phyloP scores from a whole-genome alignment of 176 grass and related monocot species.

The Pontederia paniculata region DNA sequence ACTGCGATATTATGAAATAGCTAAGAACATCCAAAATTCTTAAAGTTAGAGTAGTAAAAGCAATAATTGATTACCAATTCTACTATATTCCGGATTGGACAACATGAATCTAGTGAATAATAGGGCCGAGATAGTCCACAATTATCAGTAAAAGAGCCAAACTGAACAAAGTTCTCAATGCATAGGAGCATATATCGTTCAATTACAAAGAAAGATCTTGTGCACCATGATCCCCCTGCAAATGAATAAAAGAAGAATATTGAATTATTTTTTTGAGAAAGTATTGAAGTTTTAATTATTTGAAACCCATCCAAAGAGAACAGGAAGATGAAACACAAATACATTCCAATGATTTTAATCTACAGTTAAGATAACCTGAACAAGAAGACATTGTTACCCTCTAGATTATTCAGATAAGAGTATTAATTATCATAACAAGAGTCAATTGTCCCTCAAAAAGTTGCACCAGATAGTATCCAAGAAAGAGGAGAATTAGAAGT shows the following conservation, averaged over 20 bases:
- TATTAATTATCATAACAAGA: too few relatives aligned
- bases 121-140: conserved; percentile 29
- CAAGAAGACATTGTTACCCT: too few relatives aligned
- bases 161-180: conserved; percentile 65
- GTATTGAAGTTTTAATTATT: background rate
- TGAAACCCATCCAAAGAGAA: background rate
- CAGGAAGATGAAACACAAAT: conserved; percentile 1
- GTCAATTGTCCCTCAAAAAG: too few relatives aligned
- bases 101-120: conserved; percentile 51
- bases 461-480: too few relatives aligned
- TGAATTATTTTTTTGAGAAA: conserved; percentile 13
- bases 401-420: too few relatives aligned
- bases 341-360: too few relatives aligned
- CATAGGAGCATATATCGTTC: conserved; percentile 55
- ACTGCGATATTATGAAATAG: background rate
- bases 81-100: conserved; percentile 48
- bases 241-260: conserved; percentile 22
- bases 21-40: conserved; percentile 9
- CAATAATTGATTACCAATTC: conserved; percentile 64
- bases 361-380: too few relatives aligned
- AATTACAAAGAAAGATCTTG: conserved; percentile 57
- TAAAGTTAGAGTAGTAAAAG: conserved; percentile 22
- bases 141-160: conserved; percentile 47
- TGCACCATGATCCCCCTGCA: conserved; percentile 40
- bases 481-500: too few relatives aligned